These are phyloP conservation scores for Heteromeles arbutifolia DNA, from an alignment of 306 rosid genomes.

Conservation along the genomic window DNA sequence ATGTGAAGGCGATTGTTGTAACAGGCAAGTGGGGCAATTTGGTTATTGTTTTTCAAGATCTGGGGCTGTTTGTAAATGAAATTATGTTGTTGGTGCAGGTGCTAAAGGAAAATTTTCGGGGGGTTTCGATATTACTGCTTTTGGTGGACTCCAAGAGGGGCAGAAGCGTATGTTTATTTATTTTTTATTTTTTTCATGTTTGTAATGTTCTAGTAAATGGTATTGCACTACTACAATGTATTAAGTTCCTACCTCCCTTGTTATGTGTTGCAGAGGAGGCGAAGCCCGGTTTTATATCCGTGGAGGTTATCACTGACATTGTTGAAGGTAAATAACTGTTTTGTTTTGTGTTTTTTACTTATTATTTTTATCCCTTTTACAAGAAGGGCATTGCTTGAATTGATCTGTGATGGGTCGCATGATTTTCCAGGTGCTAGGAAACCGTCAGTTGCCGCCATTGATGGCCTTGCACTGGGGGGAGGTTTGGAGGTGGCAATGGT, in stretches of 20 bases:
- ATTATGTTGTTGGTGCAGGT: slow-evolving; percentile 37
- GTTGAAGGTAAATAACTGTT: slow-evolving; percentile 52
- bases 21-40: slow-evolving; percentile 41
- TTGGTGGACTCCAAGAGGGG: slow-evolving; percentile 55
- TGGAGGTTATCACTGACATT: slow-evolving; percentile 63
- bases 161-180: slow-evolving; percentile 31
- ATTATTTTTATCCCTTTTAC: neutral
- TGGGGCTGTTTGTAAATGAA: slow-evolving; percentile 9
- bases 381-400: neutral
- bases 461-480: slow-evolving; percentile 98
- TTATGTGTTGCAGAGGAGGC: slow-evolving; percentile 28
- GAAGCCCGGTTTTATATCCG: slow-evolving; percentile 59
- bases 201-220: neutral
- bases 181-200: neutral
- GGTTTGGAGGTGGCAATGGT: slow-evolving; percentile 98
- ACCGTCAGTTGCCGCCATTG: slow-evolving; percentile 94
- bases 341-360: neutral
- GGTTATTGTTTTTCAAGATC: neutral
- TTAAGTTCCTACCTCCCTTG: slow-evolving; percentile 6
- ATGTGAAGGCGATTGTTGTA: slow-evolving; percentile 85
- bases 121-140: slow-evolving; percentile 80
- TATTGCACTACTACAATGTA: neutral
- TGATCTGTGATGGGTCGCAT: slow-evolving; percentile 9
- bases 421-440: slow-evolving; percentile 62
- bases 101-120: slow-evolving; percentile 92